These are phyloP conservation scores for Cordyceps cicadae DNA, from an alignment of 2,329 filamentous ascomycete genomes.

Conservation along the genomic window DNA sequence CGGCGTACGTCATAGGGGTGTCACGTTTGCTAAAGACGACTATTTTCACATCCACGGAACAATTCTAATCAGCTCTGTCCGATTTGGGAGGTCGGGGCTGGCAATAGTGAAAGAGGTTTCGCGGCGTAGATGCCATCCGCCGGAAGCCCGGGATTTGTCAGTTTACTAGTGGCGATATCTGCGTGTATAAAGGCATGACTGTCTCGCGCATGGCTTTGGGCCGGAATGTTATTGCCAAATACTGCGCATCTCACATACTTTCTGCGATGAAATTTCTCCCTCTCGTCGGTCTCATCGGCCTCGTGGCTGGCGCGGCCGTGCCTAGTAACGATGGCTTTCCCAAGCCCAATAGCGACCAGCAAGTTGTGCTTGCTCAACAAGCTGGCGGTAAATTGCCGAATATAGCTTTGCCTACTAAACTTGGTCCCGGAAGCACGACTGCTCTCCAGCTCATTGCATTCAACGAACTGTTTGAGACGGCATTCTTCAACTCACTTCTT, in stretches of 20 bases:
- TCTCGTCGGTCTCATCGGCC: neutral
- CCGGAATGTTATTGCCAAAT: neutral
- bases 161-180: neutral
- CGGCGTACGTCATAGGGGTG: neutral
- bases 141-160: neutral
- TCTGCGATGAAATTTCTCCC: neutral
- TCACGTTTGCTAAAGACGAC: neutral
- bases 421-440: slow-evolving; percentile 43
- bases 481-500: slow-evolving; percentile 58
- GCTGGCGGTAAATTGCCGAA: slow-evolving; percentile 58
- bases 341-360: slow-evolving; percentile 39
- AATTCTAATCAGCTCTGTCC: neutral
- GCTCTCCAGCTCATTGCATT: slow-evolving; percentile 59
- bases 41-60: neutral
- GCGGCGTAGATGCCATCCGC: neutral
- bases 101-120: neutral
- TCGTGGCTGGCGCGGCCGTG: slow-evolving; percentile 24
- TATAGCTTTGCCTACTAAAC: slow-evolving; percentile 39
- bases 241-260: neutral
- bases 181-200: neutral
- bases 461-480: slow-evolving; percentile 64
- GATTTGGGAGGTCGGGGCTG: neutral
- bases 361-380: slow-evolving; percentile 40
- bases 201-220: neutral
- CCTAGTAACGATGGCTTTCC: slow-evolving; percentile 49